Conservation (phyloP, 148 eudicot genomes). For the Limonium bicolor region DNA sequence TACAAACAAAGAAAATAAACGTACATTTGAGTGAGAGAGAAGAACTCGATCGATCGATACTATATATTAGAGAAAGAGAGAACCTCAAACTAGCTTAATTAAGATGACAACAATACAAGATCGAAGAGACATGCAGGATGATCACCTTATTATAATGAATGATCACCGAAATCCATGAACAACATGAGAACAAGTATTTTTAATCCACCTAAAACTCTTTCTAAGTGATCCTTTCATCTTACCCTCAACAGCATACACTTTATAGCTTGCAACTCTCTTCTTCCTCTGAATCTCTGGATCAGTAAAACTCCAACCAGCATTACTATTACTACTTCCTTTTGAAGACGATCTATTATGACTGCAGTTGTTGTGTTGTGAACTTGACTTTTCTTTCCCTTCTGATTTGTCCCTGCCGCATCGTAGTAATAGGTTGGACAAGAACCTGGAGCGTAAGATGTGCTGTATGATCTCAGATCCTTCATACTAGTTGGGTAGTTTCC, state of each 20-base stretch:
- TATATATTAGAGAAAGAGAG: too few relatives aligned
- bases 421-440: background rate
- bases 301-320: constrained; percentile 35
- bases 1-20: too few relatives aligned
- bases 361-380: too few relatives aligned
- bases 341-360: too few relatives aligned
- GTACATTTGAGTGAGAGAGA: too few relatives aligned
- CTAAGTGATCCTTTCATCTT: constrained; percentile 74
- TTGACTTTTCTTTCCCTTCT: background rate
- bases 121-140: too few relatives aligned
- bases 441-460: background rate
- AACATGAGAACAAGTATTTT: constrained; percentile 42
- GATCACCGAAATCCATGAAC: constrained; percentile 38
- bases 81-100: too few relatives aligned
- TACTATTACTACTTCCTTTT: too few relatives aligned
- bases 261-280: constrained; percentile 74
- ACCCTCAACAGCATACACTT: constrained; percentile 68
- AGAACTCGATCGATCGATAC: too few relatives aligned
- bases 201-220: constrained; percentile 75
- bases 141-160: too few relatives aligned
- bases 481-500: background rate
- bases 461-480: background rate
- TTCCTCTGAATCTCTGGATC: constrained; percentile 83
- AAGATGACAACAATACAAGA: too few relatives aligned
- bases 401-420: too few relatives aligned